Conservation (phyloP, 495 filamentous ascomycete species). For the Platismatia glauca region DNA sequence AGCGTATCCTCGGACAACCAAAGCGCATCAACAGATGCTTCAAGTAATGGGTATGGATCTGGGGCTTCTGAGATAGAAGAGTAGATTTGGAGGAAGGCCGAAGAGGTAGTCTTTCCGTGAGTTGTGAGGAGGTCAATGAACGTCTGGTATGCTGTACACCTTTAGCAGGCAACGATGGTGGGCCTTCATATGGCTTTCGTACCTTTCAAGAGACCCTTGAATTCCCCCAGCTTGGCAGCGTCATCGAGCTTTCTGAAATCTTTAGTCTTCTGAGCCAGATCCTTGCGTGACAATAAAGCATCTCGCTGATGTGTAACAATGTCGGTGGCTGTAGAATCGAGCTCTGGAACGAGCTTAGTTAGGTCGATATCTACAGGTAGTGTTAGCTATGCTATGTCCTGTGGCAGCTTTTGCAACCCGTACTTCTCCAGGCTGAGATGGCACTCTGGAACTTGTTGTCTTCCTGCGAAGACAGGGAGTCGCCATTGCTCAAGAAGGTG, state of each 20-base stretch:
- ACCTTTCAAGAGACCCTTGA: constrained; percentile 86
- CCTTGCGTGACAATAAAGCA: constrained; percentile 86
- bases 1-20: constrained; percentile 82
- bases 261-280: constrained; percentile 96
- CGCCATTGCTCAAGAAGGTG: constrained; percentile 12
- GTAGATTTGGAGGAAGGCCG: constrained; percentile 85
- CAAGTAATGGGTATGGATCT: constrained; percentile 91
- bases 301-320: constrained; percentile 88
- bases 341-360: constrained; percentile 70
- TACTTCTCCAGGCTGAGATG: constrained; percentile 95
- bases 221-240: constrained; percentile 72
- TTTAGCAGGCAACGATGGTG: constrained; percentile 11
- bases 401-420: constrained; percentile 18
- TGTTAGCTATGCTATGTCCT: constrained; percentile 26
- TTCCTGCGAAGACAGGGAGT: constrained; percentile 33
- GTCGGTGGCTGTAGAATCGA: constrained; percentile 87
- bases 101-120: constrained; percentile 84
- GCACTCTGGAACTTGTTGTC: constrained; percentile 92
- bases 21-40: constrained; percentile 91
- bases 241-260: constrained; percentile 96
- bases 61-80: constrained; percentile 89
- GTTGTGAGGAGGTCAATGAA: constrained; percentile 96
- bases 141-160: constrained; percentile 71
- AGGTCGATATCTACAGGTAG: constrained; percentile 68
- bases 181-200: constrained; percentile 7